A percentile compares a stretch with the other conserved stretches of the same genome.
Evolutionary conservation across 2,329 filamentous ascomycete species (phyloP).

Genomic region (Tolypocladium nubicola): DNA sequence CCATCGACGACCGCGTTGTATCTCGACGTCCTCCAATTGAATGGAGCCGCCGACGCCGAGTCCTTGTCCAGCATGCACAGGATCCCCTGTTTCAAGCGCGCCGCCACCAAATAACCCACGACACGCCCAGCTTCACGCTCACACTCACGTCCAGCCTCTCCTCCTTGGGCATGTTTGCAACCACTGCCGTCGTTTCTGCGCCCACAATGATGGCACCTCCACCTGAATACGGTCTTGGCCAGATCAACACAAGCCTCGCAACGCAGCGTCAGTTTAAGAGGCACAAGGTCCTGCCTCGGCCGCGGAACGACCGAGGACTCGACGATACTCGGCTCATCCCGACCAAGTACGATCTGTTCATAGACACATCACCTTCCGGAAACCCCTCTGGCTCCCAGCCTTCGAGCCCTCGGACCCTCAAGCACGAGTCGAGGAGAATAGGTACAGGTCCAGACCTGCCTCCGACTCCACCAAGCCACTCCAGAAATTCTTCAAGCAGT

Average conservation of each 20-base stretch:
- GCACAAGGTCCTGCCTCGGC: slow-evolving; percentile 32
- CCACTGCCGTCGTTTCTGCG: slow-evolving; percentile 9
- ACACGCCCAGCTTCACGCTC: background rate
- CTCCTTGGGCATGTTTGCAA: slow-evolving; percentile 15
- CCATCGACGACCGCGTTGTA: background rate
- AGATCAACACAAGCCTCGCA: slow-evolving; percentile 14
- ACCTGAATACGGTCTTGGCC: slow-evolving; percentile 15
- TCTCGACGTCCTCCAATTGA: slow-evolving; percentile 6
- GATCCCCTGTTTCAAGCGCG: slow-evolving; percentile 8
- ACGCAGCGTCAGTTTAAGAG: slow-evolving; percentile 32
- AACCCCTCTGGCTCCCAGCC: slow-evolving; percentile 19
- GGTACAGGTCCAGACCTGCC: slow-evolving; percentile 40
- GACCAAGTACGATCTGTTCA: slow-evolving; percentile 12
- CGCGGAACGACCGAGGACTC: slow-evolving; percentile 14
- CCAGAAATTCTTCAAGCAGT: slow-evolving; percentile 44
- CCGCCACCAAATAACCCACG: slow-evolving; percentile 5
- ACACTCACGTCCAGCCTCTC: slow-evolving; percentile 1
- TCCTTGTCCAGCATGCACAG: slow-evolving; percentile 10
- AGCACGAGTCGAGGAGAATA: slow-evolving; percentile 30
- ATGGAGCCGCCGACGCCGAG: slow-evolving; percentile 6
- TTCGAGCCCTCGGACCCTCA: slow-evolving; percentile 27
- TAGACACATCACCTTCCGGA: slow-evolving; percentile 17
- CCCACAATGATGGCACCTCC: slow-evolving; percentile 22
- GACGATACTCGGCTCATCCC: slow-evolving; percentile 13
- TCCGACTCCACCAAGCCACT: slow-evolving; percentile 53